Conservation (phyloP, 164 flowering plant species). For the Buxus sempervirens region DNA sequence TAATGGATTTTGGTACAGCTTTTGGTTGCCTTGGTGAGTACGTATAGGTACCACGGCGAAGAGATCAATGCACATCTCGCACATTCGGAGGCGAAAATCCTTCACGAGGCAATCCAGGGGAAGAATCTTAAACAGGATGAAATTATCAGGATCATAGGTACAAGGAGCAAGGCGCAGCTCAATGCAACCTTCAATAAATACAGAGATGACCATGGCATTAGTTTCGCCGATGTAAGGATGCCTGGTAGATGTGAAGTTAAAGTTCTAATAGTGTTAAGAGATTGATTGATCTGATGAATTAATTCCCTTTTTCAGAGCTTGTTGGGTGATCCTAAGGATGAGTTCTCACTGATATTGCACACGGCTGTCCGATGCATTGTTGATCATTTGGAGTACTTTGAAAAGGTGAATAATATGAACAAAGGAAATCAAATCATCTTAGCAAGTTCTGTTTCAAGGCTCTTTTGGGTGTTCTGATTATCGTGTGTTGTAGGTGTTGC, state of each 20-base stretch:
- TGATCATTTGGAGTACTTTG: slow-evolving; percentile 42
- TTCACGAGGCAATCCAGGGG: background rate
- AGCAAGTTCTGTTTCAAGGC: background rate
- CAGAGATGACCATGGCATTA: slow-evolving; percentile 39
- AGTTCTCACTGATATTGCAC: slow-evolving; percentile 32
- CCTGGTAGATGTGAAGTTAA: too few relatives aligned
- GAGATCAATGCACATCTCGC: background rate
- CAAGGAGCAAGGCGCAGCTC: slow-evolving; percentile 37
- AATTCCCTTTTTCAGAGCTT: slow-evolving; percentile 27
- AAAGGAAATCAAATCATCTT: background rate
- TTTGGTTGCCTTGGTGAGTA: slow-evolving; percentile 26
- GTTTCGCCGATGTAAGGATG: slow-evolving; percentile 47
- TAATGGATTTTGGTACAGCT: slow-evolving; percentile 15
- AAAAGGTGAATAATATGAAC: slow-evolving; percentile 23
- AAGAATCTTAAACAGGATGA: background rate
- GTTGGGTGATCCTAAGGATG: slow-evolving; percentile 30
- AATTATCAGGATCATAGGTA: background rate
- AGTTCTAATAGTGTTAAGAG: too few relatives aligned
- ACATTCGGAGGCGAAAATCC: background rate
- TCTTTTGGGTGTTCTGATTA: too few relatives aligned
- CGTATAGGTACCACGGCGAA: slow-evolving; percentile 1
- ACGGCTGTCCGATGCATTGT: slow-evolving; percentile 44
- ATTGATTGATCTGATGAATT: too few relatives aligned
- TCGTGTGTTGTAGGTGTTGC: slow-evolving; percentile 21
- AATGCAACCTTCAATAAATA: slow-evolving; percentile 50